phyloP scores from a whole-genome alignment of 768 basidiomycete species.

The Rossbeevera mucosa region DNA sequence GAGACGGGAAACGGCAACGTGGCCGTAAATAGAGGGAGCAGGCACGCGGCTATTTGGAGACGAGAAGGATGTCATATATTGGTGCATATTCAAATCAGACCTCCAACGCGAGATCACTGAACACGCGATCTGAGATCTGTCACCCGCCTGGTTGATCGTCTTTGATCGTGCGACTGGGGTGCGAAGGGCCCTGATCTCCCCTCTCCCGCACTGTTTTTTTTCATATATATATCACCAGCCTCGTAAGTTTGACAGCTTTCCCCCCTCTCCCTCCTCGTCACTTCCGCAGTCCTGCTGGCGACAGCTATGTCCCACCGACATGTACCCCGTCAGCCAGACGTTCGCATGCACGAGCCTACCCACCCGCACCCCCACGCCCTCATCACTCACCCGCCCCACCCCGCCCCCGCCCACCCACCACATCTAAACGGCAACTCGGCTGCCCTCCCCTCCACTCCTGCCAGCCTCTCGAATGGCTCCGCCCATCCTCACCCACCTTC shows the following conservation, averaged over 20 bases:
- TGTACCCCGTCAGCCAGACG: constrained; percentile 54
- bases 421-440: constrained; percentile 51
- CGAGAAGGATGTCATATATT: constrained; percentile 32
- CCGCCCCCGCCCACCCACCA: constrained; percentile 31
- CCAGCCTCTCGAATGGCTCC: constrained; percentile 40
- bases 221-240: constrained; percentile 58
- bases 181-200: constrained; percentile 41
- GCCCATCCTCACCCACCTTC: constrained; percentile 34
- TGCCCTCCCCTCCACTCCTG: constrained; percentile 43
- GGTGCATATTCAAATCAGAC: constrained; percentile 36
- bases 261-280: constrained; percentile 43
- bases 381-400: constrained; percentile 41
- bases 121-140: constrained; percentile 35
- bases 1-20: constrained; percentile 45
- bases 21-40: constrained; percentile 37
- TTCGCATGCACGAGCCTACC: constrained; percentile 58
- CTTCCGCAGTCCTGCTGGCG: constrained; percentile 27
- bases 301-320: constrained; percentile 57
- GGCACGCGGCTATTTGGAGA: constrained; percentile 56
- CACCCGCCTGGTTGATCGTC: constrained; percentile 47
- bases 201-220: constrained; percentile 33
- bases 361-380: constrained; percentile 38
- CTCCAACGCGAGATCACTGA: constrained; percentile 38
- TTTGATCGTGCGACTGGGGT: constrained; percentile 58
- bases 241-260: constrained; percentile 41